Evolutionary conservation across 2,329 filamentous ascomycete genomes (phyloP), one percentile per base, ranked within the genome.

Genomic region (Penicillium sp.): DNA sequence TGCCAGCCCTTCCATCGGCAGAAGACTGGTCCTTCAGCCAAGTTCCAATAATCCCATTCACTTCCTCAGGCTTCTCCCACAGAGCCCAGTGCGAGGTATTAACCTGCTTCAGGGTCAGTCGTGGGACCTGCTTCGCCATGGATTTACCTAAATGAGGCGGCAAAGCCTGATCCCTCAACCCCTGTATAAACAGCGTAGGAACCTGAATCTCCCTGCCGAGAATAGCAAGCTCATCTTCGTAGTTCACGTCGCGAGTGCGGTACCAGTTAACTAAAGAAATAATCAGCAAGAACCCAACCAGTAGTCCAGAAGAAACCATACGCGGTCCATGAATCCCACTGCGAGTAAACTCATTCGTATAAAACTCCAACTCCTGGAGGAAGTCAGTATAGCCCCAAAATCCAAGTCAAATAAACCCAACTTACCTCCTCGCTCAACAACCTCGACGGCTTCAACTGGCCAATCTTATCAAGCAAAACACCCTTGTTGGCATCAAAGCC

Each of bases 81-180:
- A 95, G 70, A 40, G 84, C 87, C 91, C 91, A 97, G 69, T 97
- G 93, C 17, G 77, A 74, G 0, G 84, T 77, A 32, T 83, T 69
- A 48, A 95, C 83, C 64, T 86, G 80, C 8, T 72, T 76, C 53
- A 77, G 75, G 7, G 79, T 85, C 61, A 94, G 68, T 41, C 81
- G 76, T 2, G 79, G 77, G 52, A 91, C 81, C 54, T 74, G 72
- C 56, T 75, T 73, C 19, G 82, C 82, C 88, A 95, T 95, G 0
- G 79, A 79, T 22, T 69, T 71, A 1, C 84, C 78, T 79, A 96
- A 80, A 34, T 76, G 72, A 0, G 87, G 82, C 49, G 83, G 85
- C 57, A 97, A 72, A 1, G 90, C 86, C 0, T 61, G 60, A 66
- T 98, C 93, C 40, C 77, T 74, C 21, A 76, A 78, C 0, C 88